phyloP scores from a whole-genome alignment of 2,329 filamentous ascomycete genomes.

The Atkinsonella hypoxylon region DNA sequence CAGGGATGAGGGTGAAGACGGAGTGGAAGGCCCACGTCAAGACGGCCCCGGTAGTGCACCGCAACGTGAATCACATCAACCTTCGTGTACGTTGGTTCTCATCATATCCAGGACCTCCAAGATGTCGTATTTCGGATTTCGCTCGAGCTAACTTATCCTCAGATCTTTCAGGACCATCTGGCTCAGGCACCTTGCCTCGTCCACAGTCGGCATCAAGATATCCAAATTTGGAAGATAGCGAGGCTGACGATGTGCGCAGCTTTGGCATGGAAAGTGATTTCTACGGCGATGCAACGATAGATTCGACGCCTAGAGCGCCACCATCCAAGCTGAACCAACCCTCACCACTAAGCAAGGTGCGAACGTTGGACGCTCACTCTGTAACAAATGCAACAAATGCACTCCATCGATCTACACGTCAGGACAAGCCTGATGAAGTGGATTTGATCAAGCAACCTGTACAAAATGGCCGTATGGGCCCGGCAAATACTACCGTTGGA shows the following conservation, averaged over 20 bases:
- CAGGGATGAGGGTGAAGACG: conserved; percentile 6
- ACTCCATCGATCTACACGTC: neutral
- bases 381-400: neutral
- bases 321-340: neutral
- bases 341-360: neutral
- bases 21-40: conserved; percentile 6
- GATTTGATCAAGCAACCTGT: conserved; percentile 1
- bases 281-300: conserved; percentile 26
- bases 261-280: conserved; percentile 25
- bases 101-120: neutral
- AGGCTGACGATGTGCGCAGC: conserved; percentile 21
- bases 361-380: neutral
- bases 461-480: neutral
- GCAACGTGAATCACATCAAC: neutral
- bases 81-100: conserved; percentile 4
- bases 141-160: neutral
- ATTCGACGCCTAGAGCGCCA: conserved; percentile 14
- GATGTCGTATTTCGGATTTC: too few relatives aligned
- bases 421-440: neutral
- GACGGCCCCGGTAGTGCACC: neutral
- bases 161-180: conserved; percentile 5
- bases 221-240: conserved; percentile 11
- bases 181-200: neutral
- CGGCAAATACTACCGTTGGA: neutral
- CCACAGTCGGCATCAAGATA: neutral